A percentile compares a stretch with the other conserved stretches of the same genome.
These are phyloP conservation scores for Saccharomyces cerevisiae DNA, from an alignment of 805 yeast species.

Conservation along the genomic window DNA sequence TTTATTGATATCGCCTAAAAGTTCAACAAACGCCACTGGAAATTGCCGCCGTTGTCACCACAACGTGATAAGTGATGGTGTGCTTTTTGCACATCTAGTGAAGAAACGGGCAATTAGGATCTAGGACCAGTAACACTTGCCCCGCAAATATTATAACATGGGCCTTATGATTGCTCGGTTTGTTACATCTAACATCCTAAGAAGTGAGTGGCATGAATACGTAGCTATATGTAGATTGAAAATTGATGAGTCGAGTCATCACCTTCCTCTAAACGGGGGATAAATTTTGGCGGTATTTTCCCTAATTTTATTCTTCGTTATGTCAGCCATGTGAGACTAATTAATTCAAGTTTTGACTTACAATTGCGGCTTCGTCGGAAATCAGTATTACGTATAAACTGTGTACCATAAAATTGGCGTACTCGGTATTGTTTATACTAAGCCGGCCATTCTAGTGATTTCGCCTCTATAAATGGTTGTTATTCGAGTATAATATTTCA, in stretches of 20 bases:
- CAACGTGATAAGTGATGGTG: conserved; percentile 1
- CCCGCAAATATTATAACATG: background rate
- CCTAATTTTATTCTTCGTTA: no score
- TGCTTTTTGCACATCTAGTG: background rate
- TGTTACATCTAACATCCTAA: background rate
- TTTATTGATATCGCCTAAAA: background rate
- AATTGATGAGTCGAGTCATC: background rate
- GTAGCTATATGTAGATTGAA: background rate
- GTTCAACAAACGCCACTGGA: conserved; percentile 2
- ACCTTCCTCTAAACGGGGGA: background rate
- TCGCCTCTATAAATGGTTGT: no score
- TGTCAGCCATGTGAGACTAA: no score
- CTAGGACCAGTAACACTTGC: background rate
- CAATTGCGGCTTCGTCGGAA: background rate
- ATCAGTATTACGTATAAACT: no score
- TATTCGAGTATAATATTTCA: background rate
- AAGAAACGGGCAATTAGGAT: background rate
- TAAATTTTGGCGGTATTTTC: background rate
- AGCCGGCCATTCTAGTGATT: background rate
- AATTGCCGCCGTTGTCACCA: conserved; percentile 10
- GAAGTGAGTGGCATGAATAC: background rate
- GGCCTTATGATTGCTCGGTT: background rate
- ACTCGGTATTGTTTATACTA: background rate
- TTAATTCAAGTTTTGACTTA: background rate
- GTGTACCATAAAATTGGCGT: no score